Conservation (phyloP, 2,329 filamentous ascomycete genomes). For the Pseudogymnoascus sp. region DNA sequence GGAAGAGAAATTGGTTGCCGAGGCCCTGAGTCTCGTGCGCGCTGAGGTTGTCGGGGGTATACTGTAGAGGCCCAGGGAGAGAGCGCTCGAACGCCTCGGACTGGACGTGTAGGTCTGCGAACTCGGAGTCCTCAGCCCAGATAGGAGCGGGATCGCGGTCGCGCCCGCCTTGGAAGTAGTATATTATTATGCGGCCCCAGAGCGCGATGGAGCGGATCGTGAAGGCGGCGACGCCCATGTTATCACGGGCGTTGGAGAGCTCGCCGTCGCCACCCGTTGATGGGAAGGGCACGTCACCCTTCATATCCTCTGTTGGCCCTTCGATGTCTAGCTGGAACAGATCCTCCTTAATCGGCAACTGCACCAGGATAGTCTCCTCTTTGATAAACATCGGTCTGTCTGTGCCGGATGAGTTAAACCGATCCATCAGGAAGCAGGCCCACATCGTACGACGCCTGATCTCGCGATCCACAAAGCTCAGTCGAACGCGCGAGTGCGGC, state of each 20-base stretch:
- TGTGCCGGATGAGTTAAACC: slow-evolving; percentile 92
- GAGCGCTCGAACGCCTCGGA: slow-evolving; percentile 60
- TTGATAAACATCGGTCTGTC: slow-evolving; percentile 86
- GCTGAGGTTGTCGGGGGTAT: slow-evolving; percentile 73
- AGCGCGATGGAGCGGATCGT: slow-evolving; percentile 76
- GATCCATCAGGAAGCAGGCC: slow-evolving; percentile 95
- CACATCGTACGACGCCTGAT: slow-evolving; percentile 94
- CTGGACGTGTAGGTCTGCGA: slow-evolving; percentile 59
- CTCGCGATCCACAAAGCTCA: slow-evolving; percentile 88
- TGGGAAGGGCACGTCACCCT: slow-evolving; percentile 59
- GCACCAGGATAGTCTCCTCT: slow-evolving; percentile 81
- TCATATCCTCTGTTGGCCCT: slow-evolving; percentile 74
- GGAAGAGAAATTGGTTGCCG: slow-evolving; percentile 83
- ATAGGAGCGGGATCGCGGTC: slow-evolving; percentile 68
- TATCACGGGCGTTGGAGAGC: slow-evolving; percentile 59
- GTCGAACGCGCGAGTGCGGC: slow-evolving; percentile 49
- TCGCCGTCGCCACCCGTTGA: slow-evolving; percentile 55
- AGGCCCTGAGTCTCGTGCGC: slow-evolving; percentile 76
- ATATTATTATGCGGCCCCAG: slow-evolving; percentile 85
- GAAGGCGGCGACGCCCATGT: slow-evolving; percentile 92
- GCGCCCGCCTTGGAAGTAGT: slow-evolving; percentile 83
- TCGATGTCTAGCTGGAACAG: slow-evolving; percentile 88
- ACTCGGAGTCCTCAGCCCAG: slow-evolving; percentile 76
- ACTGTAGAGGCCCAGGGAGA: slow-evolving; percentile 64
- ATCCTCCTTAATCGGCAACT: slow-evolving; percentile 81